Conservation (phyloP, 2,329 filamentous ascomycete genomes). For the Fusarium tupiense region DNA sequence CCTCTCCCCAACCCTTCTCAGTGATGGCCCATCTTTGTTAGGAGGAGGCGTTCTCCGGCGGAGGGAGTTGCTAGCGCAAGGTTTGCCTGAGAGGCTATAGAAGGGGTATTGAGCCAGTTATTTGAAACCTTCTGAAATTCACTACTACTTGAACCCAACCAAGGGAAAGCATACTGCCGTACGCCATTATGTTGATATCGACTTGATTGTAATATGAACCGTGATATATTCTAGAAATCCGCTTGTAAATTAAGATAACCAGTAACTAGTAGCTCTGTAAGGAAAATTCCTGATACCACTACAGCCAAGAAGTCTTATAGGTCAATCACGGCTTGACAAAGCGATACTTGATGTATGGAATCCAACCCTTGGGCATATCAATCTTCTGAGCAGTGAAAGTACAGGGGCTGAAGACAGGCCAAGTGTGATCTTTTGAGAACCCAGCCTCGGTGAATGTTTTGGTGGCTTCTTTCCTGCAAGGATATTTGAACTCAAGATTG, state of each 20-base stretch:
- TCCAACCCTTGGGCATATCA: conserved; percentile 20
- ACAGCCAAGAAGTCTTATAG: background rate
- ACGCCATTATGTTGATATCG: background rate
- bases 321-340: conserved; percentile 8
- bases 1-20: background rate
- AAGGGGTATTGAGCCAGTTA: background rate
- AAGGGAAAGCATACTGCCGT: background rate
- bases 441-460: conserved; percentile 15
- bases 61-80: background rate
- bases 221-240: background rate
- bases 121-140: background rate
- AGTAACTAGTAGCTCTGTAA: background rate
- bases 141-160: background rate
- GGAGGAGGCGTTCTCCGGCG: background rate
- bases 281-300: background rate
- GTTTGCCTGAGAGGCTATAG: background rate
- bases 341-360: conserved; percentile 32
- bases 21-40: background rate
- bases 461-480: conserved; percentile 11
- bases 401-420: conserved; percentile 23
- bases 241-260: background rate
- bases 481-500: conserved; percentile 28
- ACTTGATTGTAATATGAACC: too few species aligned
- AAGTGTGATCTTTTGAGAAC: conserved; percentile 13
- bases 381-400: conserved; percentile 16